Base-by-base conservation (phyloP, 1,284 basidiomycete species). In the Trichosporon sp. region DNA sequence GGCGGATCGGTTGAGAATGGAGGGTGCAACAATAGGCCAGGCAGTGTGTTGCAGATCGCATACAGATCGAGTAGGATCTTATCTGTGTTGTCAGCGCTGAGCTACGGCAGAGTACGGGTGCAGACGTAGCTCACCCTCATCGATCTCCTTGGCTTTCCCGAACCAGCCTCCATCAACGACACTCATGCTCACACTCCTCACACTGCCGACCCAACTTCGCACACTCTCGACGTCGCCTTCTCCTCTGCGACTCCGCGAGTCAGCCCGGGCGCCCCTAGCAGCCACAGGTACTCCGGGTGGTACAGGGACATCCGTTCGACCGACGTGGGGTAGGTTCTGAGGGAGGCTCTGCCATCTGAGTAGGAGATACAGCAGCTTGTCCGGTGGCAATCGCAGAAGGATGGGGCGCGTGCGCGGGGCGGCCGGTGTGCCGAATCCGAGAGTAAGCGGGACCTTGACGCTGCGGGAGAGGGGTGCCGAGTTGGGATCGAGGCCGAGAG, bases 211-310 rank as follows among this genome's bases (percentile, higher is more conserved):
- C 82, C 82, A 83, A 58, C 77, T 79, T 21, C 77, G 73, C 9
- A 83, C 80, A 66, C 80, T 81, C 65, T 73, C 72, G 2, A 83
- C 80, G 72, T 83, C 82, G 0, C 81, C 82, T 62, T 83, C 80
- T 11, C 58, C 66, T 51, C 65, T 60, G 13, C 64, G 62, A 27
- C 23, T 65, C 31, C 56, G 56, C 13, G 27, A 32, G 31, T 60
- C 56, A 3, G 18, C 68, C 65, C 58, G 72, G 69, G 74, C 72
- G 18, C 80, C 79, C 34, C 78, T 67, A 8, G 80, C 76, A 15
- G 74, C 70, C 1, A 80, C 69, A 1, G 72, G 67, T 0, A 83
- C 75, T 1, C 79, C 80, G 2, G 74, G 74, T 8, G 77, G 74
- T 6, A 83, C 75, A 2, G 82, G 80, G 2, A 78, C 76, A 44